Evolutionary conservation across 2,329 filamentous ascomycete species (phyloP).

Genomic region (Didymella glomerata): DNA sequence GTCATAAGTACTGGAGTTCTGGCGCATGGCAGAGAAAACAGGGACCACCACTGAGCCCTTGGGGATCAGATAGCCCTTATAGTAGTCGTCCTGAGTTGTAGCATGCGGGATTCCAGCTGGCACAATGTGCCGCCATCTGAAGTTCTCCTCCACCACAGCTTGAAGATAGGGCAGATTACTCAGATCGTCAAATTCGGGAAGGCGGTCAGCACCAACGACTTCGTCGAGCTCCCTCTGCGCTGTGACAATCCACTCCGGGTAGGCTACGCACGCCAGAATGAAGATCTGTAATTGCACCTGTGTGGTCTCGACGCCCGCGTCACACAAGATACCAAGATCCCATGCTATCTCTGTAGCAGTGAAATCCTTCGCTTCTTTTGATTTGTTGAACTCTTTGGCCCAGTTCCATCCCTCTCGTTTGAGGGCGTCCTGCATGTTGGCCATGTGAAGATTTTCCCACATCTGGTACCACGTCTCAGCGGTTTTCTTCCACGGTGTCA

Average conservation of each 20-base stretch:
- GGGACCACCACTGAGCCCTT: conserved; percentile 49
- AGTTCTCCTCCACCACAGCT: conserved; percentile 41
- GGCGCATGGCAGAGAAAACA: conserved; percentile 47
- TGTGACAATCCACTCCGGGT: conserved; percentile 20
- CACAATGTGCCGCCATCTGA: conserved; percentile 48
- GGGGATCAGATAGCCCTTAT: conserved; percentile 58
- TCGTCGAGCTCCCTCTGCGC: conserved; percentile 33
- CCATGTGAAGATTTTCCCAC: conserved; percentile 27
- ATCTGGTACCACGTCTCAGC: conserved; percentile 28
- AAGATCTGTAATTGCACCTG: conserved; percentile 18
- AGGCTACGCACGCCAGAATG: conserved; percentile 19
- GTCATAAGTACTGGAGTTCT: conserved; percentile 32
- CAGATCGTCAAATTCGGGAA: conserved; percentile 36
- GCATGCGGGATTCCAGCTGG: conserved; percentile 57
- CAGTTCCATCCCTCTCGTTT: conserved; percentile 34
- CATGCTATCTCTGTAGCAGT: conserved; percentile 27
- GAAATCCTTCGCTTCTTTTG: conserved; percentile 23
- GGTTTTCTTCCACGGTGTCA: conserved; percentile 45
- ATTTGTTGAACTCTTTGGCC: conserved; percentile 27
- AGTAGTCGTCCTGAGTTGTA: conserved; percentile 56
- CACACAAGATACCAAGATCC: conserved; percentile 29
- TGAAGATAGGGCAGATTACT: conserved; percentile 38
- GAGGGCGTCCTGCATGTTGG: conserved; percentile 27
- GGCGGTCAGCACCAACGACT: conserved; percentile 27
- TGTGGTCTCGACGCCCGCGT: conserved; percentile 37